Percentiles rank a stretch among this genome's conserved stretches.
phyloP scores from a whole-genome alignment of 129 eudicot genomes.

The Rutidosis leptorrhynchoides region DNA sequence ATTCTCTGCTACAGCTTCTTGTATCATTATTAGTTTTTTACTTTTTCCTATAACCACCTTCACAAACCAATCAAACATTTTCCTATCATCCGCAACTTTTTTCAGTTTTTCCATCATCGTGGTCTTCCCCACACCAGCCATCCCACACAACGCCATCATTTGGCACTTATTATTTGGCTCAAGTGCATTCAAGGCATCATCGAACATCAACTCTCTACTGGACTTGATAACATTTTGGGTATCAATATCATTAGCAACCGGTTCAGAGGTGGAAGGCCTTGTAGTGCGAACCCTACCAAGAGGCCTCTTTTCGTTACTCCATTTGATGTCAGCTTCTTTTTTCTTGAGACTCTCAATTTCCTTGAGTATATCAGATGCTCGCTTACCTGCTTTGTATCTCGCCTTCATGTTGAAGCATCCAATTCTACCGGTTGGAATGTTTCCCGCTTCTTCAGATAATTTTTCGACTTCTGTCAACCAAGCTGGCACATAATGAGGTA shows the following conservation, averaged over 20 bases:
- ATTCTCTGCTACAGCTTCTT: background rate
- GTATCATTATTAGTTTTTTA: background rate
- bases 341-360: background rate
- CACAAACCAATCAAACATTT: constrained; percentile 1
- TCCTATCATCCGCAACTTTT: background rate
- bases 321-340: background rate
- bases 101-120: constrained; percentile 5
- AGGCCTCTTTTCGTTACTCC: background rate
- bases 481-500: background rate
- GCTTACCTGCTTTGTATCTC: background rate
- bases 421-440: background rate
- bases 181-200: background rate
- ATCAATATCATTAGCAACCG: background rate
- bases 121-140: constrained; percentile 24
- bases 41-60: constrained; percentile 6
- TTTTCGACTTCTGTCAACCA: background rate
- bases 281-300: background rate
- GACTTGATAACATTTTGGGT: background rate
- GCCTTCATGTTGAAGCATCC: background rate
- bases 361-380: background rate
- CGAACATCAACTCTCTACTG: background rate
- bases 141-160: constrained; percentile 17
- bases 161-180: background rate
- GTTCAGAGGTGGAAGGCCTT: background rate
- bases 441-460: background rate